Base-by-base conservation (phyloP, 495 filamentous ascomycete species). In the Hypoxylon lienhwacheense region DNA sequence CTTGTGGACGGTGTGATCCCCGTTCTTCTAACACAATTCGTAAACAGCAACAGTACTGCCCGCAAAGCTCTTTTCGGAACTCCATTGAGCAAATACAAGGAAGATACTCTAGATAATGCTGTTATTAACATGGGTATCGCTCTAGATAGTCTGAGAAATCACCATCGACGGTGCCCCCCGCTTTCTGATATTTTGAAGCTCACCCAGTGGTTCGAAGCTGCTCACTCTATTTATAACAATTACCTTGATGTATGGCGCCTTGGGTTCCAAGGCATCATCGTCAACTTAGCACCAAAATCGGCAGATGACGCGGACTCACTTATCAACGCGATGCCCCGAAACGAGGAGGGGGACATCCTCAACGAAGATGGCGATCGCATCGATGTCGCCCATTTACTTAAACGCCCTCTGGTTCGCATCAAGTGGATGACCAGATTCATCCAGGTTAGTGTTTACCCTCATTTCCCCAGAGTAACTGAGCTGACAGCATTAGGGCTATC, bases 1-100 rank as follows among this genome's bases (percentile, higher is more conserved):
- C 73, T 99, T 16, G 92, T 97, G 7, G 95, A 95, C 55, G 95
- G 95, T 43, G 93, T 99, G 12, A 88, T 99, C 45, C 95, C 93
- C 6, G 95, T 97, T 6, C 80, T 99, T 2, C 72, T 97, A 44
- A 87, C 80, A 7, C 90, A 91, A 54, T 89, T 96, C 14, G 46
- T 95, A 83, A 44, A 88, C 80, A 64, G 85, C 76, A 84, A 85
- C 43, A 79, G 84, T 14, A 81, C 79, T 3, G 74, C 82, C 37
- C 82, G 82, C 10, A 84, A 84, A 44, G 83, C 83, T 24, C 74
- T 91, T n/a, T 90, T 91, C 63, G 70, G 63, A 16, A 56, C 65
- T 3, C 31, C 53, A 8, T 48, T 48, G 7, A 37, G 53, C 21
- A 44, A 53, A 39, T 50, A 59, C 6, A 72, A 69, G 40, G 66